Evolutionary conservation across 2,329 filamentous ascomycete species (phyloP).

Genomic region (Thielaviopsis euricoi): DNA sequence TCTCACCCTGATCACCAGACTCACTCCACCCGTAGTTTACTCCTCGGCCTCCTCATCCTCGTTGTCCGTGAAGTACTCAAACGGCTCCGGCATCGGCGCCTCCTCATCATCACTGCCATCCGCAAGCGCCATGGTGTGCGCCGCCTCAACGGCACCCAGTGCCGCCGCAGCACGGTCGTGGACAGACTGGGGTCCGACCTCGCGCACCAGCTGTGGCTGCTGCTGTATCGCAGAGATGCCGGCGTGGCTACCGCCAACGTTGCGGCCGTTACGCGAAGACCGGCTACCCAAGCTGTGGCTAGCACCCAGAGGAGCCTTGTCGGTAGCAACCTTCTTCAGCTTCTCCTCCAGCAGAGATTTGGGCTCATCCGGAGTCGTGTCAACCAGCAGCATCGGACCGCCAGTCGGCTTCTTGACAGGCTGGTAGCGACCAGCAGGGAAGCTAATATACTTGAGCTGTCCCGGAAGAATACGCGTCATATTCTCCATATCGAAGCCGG

Average conservation of each 20-base stretch:
- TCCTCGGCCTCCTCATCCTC: slow-evolving; percentile 5
- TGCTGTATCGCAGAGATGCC: background rate
- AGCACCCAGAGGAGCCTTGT: slow-evolving; percentile 40
- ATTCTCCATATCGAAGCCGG: slow-evolving; percentile 90
- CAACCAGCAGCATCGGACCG: slow-evolving; percentile 78
- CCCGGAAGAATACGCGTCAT: slow-evolving; percentile 87
- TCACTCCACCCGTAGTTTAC: no score
- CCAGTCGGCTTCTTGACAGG: slow-evolving; percentile 87
- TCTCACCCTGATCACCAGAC: background rate
- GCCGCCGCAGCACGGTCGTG: slow-evolving; percentile 34
- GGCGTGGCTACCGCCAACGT: slow-evolving; percentile 16
- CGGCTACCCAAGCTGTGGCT: slow-evolving; percentile 16
- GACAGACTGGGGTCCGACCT: slow-evolving; percentile 15
- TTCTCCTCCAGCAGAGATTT: slow-evolving; percentile 82
- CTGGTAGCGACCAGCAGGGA: slow-evolving; percentile 78
- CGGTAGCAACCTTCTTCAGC: slow-evolving; percentile 60
- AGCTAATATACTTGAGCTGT: slow-evolving; percentile 91
- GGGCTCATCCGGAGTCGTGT: slow-evolving; percentile 61
- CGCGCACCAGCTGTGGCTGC: slow-evolving; percentile 12
- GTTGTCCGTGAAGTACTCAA: slow-evolving; percentile 62
- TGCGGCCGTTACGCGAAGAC: slow-evolving; percentile 16
- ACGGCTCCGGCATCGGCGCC: slow-evolving; percentile 51
- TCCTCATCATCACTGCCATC: slow-evolving; percentile 60
- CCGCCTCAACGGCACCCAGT: slow-evolving; percentile 57
- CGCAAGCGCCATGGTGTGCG: slow-evolving; percentile 63